Conservation (phyloP, 176 grass and related monocot genomes). For the Microstegium vimineum region DNA sequence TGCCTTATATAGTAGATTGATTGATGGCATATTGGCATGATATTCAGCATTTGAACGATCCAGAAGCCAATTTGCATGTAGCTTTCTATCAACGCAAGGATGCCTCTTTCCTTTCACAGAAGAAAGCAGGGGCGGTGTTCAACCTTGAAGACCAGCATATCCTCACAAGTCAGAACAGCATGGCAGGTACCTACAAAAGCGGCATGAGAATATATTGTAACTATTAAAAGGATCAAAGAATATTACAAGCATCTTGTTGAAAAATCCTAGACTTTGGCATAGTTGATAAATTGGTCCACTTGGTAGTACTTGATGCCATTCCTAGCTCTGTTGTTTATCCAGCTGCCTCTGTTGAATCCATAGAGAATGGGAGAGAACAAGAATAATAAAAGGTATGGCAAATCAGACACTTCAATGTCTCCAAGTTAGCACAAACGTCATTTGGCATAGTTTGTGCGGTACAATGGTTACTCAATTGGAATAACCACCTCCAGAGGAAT, state of each 20-base stretch:
- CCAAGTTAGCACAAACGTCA: too few relatives aligned
- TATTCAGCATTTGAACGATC: constrained; percentile 7
- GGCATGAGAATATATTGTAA: constrained; percentile 16
- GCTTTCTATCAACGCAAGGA: constrained; percentile 7
- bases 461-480: too few relatives aligned
- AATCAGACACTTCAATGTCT: too few relatives aligned
- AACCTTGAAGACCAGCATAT: neutral
- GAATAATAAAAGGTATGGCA: too few relatives aligned
- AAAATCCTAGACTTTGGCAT: constrained; percentile 1
- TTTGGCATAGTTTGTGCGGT: too few relatives aligned
- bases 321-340: neutral
- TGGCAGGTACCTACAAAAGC: constrained; percentile 15
- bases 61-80: constrained; percentile 8
- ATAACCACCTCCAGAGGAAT: too few relatives aligned
- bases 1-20: constrained; percentile 13
- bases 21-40: neutral
- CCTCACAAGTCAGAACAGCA: neutral
- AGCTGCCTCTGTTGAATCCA: too few relatives aligned
- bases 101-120: constrained; percentile 2
- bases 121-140: neutral
- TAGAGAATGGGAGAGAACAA: too few relatives aligned
- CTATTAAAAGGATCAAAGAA: constrained; percentile 25
- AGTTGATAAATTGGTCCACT: constrained; percentile 14
- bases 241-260: constrained; percentile 27
- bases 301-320: neutral